Evolutionary conservation across 345 rosid genomes (phyloP).

Genomic region (Murraya koenigii): DNA sequence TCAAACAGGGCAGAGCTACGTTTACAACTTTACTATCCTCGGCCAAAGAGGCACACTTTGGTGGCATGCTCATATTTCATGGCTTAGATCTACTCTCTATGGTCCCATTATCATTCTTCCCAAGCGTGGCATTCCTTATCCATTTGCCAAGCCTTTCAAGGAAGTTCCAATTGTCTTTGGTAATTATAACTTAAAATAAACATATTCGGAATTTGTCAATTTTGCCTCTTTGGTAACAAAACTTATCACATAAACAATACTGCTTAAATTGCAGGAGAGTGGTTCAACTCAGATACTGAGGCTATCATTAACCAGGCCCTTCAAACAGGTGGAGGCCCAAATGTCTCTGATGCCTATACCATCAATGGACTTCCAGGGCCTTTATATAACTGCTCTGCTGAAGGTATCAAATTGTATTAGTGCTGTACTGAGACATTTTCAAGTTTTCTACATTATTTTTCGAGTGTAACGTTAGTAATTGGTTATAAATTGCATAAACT

Average conservation of each 20-base stretch:
- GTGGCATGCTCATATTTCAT: conserved; percentile 61
- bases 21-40: conserved; percentile 55
- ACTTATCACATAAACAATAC: neutral
- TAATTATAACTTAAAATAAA: conserved; percentile 9
- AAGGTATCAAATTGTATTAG: conserved; percentile 32
- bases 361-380: conserved; percentile 80
- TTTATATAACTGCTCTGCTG: conserved; percentile 69
- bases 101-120: conserved; percentile 83
- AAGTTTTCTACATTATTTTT: too few species aligned
- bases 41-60: conserved; percentile 69
- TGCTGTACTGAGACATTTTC: too few species aligned
- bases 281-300: conserved; percentile 72
- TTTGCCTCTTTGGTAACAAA: neutral
- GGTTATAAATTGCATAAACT: neutral
- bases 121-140: conserved; percentile 59
- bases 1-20: conserved; percentile 50
- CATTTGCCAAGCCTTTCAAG: conserved; percentile 72
- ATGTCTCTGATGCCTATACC: conserved; percentile 81
- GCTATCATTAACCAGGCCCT: conserved; percentile 67
- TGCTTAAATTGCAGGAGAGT: conserved; percentile 52
- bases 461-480: neutral
- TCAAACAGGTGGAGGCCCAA: conserved; percentile 74
- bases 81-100: conserved; percentile 74
- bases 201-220: neutral
- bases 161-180: conserved; percentile 74